These are phyloP conservation scores for Geranium incanum DNA, from an alignment of 441 rosid genomes.

Conservation along the genomic window DNA sequence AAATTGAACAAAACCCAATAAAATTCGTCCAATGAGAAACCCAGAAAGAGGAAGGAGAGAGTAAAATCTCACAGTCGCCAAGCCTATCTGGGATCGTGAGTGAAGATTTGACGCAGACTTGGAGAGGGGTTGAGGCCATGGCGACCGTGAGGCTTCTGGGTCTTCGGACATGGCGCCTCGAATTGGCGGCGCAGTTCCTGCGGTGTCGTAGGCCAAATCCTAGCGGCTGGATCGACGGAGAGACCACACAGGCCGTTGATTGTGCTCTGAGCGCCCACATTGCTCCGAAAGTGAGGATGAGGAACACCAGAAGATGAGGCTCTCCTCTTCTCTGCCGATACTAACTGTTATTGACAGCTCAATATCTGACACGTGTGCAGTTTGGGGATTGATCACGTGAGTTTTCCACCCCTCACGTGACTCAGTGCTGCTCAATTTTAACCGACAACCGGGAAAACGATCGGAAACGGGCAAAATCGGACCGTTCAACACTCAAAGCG, in stretches of 20 bases:
- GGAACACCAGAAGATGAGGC: not conserved
- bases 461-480: too few species aligned
- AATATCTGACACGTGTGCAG: too few species aligned
- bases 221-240: not conserved
- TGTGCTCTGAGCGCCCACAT: not conserved
- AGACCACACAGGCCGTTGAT: not conserved
- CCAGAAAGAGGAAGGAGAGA: not conserved
- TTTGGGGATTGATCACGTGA: too few species aligned
- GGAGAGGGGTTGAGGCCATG: not conserved
- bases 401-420: too few species aligned
- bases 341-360: not conserved
- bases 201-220: not conserved
- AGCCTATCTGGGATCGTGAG: not conserved
- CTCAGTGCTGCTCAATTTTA: too few species aligned
- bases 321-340: not conserved
- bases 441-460: too few species aligned
- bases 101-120: slow-evolving; percentile 4
- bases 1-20: not conserved
- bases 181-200: not conserved
- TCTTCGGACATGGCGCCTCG: not conserved
- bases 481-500: too few species aligned
- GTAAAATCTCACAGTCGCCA: not conserved
- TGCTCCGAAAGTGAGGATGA: not conserved
- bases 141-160: slow-evolving; percentile 1
- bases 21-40: not conserved